A percentile compares a stretch with the other conserved stretches of the same genome.
These are phyloP conservation scores for Lactuca sativa DNA, from an alignment of 129 eudicot genomes.

Conservation along the genomic window DNA sequence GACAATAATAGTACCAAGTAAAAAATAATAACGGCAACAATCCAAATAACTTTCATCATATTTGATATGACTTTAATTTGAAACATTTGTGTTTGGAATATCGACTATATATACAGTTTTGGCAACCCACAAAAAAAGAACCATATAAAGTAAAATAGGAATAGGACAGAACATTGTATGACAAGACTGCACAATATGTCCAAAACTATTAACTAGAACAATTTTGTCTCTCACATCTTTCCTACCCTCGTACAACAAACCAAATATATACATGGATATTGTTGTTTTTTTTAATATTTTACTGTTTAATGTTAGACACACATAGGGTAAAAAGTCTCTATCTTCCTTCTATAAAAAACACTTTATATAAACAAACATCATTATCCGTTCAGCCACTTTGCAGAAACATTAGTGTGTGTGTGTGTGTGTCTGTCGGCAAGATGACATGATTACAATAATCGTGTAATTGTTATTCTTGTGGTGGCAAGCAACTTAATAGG, in stretches of 20 bases:
- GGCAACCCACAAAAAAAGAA: slow-evolving; percentile 23
- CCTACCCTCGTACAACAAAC: no score
- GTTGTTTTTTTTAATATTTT: no score
- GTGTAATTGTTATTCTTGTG: no score
- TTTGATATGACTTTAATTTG: slow-evolving; percentile 39
- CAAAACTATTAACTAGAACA: neutral
- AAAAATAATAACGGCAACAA: slow-evolving; percentile 40
- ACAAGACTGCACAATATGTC: neutral
- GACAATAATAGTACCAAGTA: neutral
- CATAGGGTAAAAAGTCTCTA: no score
- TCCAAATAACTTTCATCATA: slow-evolving; percentile 27
- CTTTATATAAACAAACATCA: no score
- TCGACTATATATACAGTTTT: slow-evolving; percentile 24
- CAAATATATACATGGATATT: no score
- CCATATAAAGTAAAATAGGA: slow-evolving; percentile 26
- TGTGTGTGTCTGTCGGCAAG: no score
- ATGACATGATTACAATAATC: neutral
- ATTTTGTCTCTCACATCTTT: neutral
- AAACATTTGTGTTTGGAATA: slow-evolving; percentile 12
- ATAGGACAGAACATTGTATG: slow-evolving; percentile 1
- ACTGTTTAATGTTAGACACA: no score
- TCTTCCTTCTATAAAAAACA: no score
- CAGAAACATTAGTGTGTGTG: no score
- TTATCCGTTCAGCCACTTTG: no score
- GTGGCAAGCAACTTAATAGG: neutral